phyloP scores from a whole-genome alignment of 192 early-diverging fungal genomes.

The Entophlyctis helioformis region DNA sequence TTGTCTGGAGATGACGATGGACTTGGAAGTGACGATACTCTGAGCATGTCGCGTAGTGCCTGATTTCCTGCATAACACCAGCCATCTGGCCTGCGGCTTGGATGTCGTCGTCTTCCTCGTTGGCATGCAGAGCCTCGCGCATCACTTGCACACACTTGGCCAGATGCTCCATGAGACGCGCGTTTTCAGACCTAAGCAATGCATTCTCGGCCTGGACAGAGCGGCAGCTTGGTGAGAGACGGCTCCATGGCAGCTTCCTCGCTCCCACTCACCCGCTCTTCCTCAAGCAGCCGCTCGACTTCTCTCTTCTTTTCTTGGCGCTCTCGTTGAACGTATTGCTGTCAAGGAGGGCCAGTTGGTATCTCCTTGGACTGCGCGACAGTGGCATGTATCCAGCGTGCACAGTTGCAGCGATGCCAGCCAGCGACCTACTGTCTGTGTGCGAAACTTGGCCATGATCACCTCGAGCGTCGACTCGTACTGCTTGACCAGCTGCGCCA shows the following conservation, averaged over 20 bases:
- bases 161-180: conserved; percentile 13
- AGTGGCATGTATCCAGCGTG: background rate
- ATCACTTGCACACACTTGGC: conserved; percentile 5
- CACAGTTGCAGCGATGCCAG: background rate
- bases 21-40: conserved; percentile 2
- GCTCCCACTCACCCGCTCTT: conserved; percentile 16
- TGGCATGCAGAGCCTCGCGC: conserved; percentile 13
- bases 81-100: conserved; percentile 5
- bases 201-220: conserved; percentile 6
- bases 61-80: conserved; percentile 13
- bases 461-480: conserved; percentile 43
- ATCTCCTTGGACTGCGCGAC: no score
- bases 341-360: conserved; percentile 1
- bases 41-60: conserved; percentile 8
- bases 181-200: conserved; percentile 10
- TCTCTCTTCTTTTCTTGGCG: conserved; percentile 21
- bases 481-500: conserved; percentile 34
- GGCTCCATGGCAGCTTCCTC: background rate
- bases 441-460: conserved; percentile 36
- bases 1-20: background rate
- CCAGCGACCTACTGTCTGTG: conserved; percentile 27
- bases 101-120: conserved; percentile 8
- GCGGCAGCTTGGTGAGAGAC: background rate
- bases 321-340: conserved; percentile 29
- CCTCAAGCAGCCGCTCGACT: conserved; percentile 11